Evolutionary conservation across 2,329 filamentous ascomycete genomes (phyloP).

Genomic region (Exophiala dermatitidis): DNA sequence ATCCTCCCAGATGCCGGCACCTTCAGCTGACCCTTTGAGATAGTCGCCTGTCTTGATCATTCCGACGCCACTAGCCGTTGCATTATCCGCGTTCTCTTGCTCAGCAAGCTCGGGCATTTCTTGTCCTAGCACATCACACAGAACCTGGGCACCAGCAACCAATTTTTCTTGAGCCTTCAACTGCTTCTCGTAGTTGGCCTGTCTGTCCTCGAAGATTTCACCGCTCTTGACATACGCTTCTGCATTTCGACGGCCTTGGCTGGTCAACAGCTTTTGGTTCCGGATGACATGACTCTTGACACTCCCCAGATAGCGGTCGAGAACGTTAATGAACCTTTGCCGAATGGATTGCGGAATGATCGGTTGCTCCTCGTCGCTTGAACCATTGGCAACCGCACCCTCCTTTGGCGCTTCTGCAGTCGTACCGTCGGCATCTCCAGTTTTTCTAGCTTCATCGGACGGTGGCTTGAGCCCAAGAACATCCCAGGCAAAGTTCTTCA

Average conservation of each 20-base stretch:
- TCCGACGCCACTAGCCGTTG: constrained; percentile 72
- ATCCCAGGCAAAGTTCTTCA: constrained; percentile 95
- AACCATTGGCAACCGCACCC: constrained; percentile 38
- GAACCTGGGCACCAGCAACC: constrained; percentile 77
- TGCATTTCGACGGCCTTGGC: constrained; percentile 86
- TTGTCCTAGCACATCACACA: constrained; percentile 77
- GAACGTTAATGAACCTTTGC: constrained; percentile 75
- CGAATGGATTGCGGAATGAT: constrained; percentile 70
- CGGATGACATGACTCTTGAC: constrained; percentile 80
- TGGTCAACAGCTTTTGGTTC: constrained; percentile 83
- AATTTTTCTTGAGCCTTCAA: constrained; percentile 87
- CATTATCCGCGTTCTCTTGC: constrained; percentile 61
- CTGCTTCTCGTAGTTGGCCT: constrained; percentile 91
- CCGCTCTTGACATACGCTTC: constrained; percentile 98
- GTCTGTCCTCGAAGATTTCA: constrained; percentile 95
- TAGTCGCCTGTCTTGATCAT: constrained; percentile 93
- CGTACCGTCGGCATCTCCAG: constrained; percentile 70
- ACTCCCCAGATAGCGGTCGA: constrained; percentile 85
- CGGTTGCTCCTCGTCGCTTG: constrained; percentile 57
- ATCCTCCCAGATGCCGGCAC: constrained; percentile 95
- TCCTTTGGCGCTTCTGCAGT: constrained; percentile 48
- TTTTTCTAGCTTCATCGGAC: constrained; percentile 71
- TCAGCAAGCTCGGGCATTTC: constrained; percentile 94
- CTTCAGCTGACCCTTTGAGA: constrained; percentile 79
- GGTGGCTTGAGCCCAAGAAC: constrained; percentile 70